Evolutionary conservation across 176 grass and related monocot genomes (phyloP).

Genomic region (Cymbopogon citratus): DNA sequence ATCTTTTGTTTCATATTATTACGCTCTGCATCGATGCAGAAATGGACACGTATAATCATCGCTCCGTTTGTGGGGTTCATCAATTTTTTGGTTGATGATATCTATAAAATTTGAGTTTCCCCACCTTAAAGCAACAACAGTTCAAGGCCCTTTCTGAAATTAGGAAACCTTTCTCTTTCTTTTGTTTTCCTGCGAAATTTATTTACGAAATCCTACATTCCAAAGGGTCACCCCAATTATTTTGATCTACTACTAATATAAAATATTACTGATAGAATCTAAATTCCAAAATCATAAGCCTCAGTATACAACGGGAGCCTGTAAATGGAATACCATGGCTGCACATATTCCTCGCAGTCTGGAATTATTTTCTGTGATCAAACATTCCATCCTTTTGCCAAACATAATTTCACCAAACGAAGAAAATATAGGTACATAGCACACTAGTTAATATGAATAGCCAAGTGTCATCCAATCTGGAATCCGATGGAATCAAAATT

Average conservation of each 20-base stretch:
- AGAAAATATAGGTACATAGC: conserved; percentile 2
- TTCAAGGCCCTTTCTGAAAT: neutral
- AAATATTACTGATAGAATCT: neutral
- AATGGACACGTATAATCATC: too few relatives aligned
- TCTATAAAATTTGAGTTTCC: neutral
- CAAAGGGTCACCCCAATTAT: too few relatives aligned
- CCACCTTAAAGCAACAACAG: neutral
- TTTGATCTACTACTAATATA: neutral
- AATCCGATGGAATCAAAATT: conserved; percentile 9
- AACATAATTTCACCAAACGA: neutral
- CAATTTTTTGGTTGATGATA: neutral
- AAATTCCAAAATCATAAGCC: neutral
- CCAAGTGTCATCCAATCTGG: neutral
- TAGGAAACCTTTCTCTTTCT: too few relatives aligned
- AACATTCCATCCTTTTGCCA: neutral
- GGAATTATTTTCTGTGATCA: conserved; percentile 31
- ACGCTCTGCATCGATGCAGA: too few relatives aligned
- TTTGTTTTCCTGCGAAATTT: too few relatives aligned
- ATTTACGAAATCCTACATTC: too few relatives aligned
- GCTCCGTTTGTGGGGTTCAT: too few relatives aligned
- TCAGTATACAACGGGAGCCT: neutral
- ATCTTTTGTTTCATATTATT: too few relatives aligned
- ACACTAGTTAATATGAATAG: conserved; percentile 4
- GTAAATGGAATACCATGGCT: neutral
- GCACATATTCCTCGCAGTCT: neutral